These are phyloP conservation scores for Ophiocordyceps camponoti-floridani DNA, from an alignment of 2,329 filamentous ascomycete species.

Conservation along the genomic window DNA sequence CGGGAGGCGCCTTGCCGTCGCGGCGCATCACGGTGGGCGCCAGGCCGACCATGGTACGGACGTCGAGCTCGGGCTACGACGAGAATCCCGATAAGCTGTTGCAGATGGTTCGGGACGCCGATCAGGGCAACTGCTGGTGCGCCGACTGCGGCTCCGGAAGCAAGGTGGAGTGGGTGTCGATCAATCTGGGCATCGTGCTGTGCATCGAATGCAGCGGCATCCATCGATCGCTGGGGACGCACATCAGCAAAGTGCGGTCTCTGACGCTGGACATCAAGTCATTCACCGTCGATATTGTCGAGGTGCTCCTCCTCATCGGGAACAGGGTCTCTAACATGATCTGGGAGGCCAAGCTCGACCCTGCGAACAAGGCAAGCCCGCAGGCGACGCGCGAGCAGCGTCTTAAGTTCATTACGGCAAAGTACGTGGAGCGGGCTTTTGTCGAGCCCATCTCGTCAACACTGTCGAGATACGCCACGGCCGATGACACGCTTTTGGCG, in stretches of 20 bases:
- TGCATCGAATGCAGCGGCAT: slow-evolving; percentile 98
- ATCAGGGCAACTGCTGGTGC: slow-evolving; percentile 85
- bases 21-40: slow-evolving; percentile 86
- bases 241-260: slow-evolving; percentile 93
- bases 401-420: slow-evolving; percentile 84
- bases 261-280: slow-evolving; percentile 89
- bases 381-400: slow-evolving; percentile 77
- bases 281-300: slow-evolving; percentile 93
- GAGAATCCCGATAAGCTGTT: slow-evolving; percentile 75
- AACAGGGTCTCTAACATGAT: slow-evolving; percentile 94
- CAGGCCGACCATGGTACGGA: slow-evolving; percentile 53
- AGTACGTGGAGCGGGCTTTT: slow-evolving; percentile 74
- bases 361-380: slow-evolving; percentile 51
- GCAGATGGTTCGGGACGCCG: slow-evolving; percentile 71
- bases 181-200: slow-evolving; percentile 88
- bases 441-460: slow-evolving; percentile 63
- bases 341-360: slow-evolving; percentile 78
- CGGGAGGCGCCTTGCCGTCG: slow-evolving; percentile 40
- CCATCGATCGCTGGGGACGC: slow-evolving; percentile 85
- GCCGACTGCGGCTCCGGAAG: slow-evolving; percentile 82
- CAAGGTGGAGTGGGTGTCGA: slow-evolving; percentile 98
- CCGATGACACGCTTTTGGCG: slow-evolving; percentile 78
- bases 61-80: slow-evolving; percentile 54
- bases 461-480: slow-evolving; percentile 55
- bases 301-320: slow-evolving; percentile 76